Percentiles rank a stretch among this genome's conserved stretches.
Conservation (phyloP, 805 yeast genomes). For the Candida insectalens region DNA sequence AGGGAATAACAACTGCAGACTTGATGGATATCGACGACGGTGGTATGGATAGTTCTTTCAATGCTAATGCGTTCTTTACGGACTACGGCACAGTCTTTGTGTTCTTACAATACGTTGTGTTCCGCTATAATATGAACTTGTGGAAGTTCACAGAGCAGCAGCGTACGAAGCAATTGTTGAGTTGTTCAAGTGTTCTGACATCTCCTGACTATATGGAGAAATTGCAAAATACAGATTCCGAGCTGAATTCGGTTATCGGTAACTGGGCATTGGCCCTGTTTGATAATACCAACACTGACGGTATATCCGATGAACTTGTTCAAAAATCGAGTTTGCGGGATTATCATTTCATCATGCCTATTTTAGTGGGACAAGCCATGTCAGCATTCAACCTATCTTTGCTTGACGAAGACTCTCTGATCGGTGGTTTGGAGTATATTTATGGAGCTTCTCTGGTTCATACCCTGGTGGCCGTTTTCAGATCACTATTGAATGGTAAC, state of each 20-base stretch:
- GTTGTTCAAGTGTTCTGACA: conserved; percentile 9
- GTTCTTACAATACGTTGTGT: conserved; percentile 24
- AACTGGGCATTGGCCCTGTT: conserved; percentile 79
- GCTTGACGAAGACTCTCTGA: conserved; percentile 49
- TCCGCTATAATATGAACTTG: conserved; percentile 9
- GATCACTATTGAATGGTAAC: conserved; percentile 10
- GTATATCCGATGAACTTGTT: conserved; percentile 77
- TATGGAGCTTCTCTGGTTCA: conserved; percentile 67
- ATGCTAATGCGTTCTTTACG: conserved; percentile 51
- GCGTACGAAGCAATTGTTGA: conserved; percentile 3
- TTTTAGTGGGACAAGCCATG: conserved; percentile 64
- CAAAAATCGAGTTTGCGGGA: conserved; percentile 58
- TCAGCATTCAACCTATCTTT: conserved; percentile 45
- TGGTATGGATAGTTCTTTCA: conserved; percentile 41
- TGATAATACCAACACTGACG: conserved; percentile 46
- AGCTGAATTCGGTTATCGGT: conserved; percentile 27
- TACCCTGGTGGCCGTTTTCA: conserved; percentile 38
- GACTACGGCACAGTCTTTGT: conserved; percentile 57
- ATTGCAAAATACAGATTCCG: conserved; percentile 15
- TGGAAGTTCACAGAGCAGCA: conserved; percentile 2
- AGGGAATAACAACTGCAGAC: conserved; percentile 12
- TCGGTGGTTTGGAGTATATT: conserved; percentile 80
- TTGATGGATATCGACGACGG: conserved; percentile 20
- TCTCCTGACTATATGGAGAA: conserved; percentile 5
- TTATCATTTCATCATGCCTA: conserved; percentile 59